phyloP scores from a whole-genome alignment of 2,329 filamentous ascomycete genomes.

The Ilyonectria robusta region DNA sequence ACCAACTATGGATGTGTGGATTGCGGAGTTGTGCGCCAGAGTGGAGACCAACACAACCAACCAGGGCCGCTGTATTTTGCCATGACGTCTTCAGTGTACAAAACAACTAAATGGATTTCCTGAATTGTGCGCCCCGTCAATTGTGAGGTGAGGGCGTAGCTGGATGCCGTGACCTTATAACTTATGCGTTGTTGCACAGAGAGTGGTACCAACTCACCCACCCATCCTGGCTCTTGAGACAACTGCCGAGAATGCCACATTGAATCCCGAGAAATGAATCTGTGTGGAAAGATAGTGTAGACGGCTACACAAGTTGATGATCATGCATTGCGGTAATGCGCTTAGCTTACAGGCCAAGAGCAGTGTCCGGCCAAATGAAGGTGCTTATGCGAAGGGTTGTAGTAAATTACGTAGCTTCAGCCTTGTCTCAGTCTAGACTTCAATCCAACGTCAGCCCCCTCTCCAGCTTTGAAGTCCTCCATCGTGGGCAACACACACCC shows the following conservation, averaged over 20 bases:
- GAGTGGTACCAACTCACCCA: background rate
- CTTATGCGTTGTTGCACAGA: background rate
- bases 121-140: background rate
- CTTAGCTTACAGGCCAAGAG: background rate
- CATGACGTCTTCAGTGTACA: background rate
- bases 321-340: background rate
- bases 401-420: background rate
- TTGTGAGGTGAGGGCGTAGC: background rate
- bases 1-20: background rate
- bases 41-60: conserved; percentile 3
- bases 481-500: background rate
- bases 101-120: background rate
- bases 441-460: background rate
- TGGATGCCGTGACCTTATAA: background rate
- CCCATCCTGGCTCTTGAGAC: background rate
- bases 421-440: background rate
- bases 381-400: background rate
- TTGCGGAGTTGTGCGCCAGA: conserved; percentile 3
- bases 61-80: background rate
- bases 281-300: background rate
- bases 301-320: background rate
- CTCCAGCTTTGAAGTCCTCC: background rate
- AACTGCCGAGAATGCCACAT: background rate
- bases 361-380: background rate
- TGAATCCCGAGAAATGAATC: background rate